Base-by-base conservation (phyloP, 2,329 filamentous ascomycete genomes). In the Stachybotrys echinatus region DNA sequence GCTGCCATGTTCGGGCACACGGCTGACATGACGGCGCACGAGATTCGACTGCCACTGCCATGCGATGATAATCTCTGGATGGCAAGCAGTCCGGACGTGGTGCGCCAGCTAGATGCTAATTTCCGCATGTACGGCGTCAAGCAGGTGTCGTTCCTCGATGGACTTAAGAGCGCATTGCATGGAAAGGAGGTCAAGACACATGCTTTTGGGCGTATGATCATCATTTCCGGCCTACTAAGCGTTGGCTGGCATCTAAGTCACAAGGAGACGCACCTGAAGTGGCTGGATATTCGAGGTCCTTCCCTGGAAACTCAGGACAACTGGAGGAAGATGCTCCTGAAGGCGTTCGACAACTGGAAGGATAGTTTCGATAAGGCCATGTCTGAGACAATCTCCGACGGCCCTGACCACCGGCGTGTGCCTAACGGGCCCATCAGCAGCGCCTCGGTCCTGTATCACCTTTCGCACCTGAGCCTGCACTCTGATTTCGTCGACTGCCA, bases 231-330 rank as follows among this genome's bases (percentile, higher is more conserved):
- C 0, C 72, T 96, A 34, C 73, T 96, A n/a, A 94, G 88, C 56
- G 88, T 96, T 5, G 91, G 87, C 52, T 96, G 89, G 90, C 91
- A 96, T 61, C 84, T 96, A 73, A 89, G 88, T 56, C 89, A 92
- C 67, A 81, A 89, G 58, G 90, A 95, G 64, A 81, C 92, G 4
- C 89, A 95, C 66, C 81, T 94, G 23, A 89, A 84, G 58, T 92
- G 89, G 55, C 76, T 96, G 0, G 89, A 81, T 34, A 81, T 89
- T 2, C 79, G 81, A 68, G 79, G 66, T 70, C 82, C 51, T 66
- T 87, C 53, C 74, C 82, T 46, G 73, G 85, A 62, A 42, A 69
- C 66, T 4, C 80, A 88, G 42, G 88, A 90, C 50, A 87, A 85
- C 56, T 95, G 90, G 90, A 83, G 88, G 50, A 83, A 83, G 44